These are phyloP conservation scores for Salix koriyanagi DNA, from an alignment of 345 rosid genomes.

Conservation along the genomic window DNA sequence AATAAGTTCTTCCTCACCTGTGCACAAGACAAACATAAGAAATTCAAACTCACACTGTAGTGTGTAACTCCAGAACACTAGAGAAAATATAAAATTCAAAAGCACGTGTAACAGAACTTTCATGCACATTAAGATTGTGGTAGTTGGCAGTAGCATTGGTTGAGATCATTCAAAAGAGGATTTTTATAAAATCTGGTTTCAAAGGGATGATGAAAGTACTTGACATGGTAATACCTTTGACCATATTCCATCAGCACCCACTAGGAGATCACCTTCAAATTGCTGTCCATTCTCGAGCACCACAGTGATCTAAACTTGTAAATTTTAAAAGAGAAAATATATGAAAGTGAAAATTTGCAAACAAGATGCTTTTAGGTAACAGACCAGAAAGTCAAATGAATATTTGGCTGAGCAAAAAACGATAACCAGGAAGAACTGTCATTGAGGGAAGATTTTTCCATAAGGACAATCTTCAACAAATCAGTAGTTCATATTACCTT, in stretches of 20 bases:
- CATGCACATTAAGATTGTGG: not conserved
- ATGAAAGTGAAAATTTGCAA: not conserved
- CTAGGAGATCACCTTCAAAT: slow-evolving; percentile 76
- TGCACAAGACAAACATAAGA: not conserved
- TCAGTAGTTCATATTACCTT: slow-evolving; percentile 44
- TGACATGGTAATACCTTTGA: slow-evolving; percentile 64
- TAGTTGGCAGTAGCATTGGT: not conserved
- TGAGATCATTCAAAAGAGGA: slow-evolving; percentile 1
- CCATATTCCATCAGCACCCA: slow-evolving; percentile 96
- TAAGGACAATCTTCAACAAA: slow-evolving; percentile 1
- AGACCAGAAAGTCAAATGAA: slow-evolving; percentile 9
- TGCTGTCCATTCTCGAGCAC: slow-evolving; percentile 70
- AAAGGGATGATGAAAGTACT: not conserved
- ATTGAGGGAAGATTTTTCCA: not conserved
- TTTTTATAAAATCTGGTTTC: not conserved
- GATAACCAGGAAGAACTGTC: not conserved
- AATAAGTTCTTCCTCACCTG: slow-evolving; percentile 83
- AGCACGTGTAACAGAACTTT: not conserved
- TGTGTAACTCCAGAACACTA: not conserved
- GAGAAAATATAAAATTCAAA: too few species aligned
- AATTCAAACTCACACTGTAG: not conserved
- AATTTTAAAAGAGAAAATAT: slow-evolving; percentile 15
- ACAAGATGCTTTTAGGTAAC: not conserved
- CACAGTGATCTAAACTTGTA: slow-evolving; percentile 58
- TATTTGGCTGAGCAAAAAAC: not conserved